These are phyloP conservation scores for Beauveria medogensis DNA, from an alignment of 2,329 filamentous ascomycete species.

Conservation along the genomic window DNA sequence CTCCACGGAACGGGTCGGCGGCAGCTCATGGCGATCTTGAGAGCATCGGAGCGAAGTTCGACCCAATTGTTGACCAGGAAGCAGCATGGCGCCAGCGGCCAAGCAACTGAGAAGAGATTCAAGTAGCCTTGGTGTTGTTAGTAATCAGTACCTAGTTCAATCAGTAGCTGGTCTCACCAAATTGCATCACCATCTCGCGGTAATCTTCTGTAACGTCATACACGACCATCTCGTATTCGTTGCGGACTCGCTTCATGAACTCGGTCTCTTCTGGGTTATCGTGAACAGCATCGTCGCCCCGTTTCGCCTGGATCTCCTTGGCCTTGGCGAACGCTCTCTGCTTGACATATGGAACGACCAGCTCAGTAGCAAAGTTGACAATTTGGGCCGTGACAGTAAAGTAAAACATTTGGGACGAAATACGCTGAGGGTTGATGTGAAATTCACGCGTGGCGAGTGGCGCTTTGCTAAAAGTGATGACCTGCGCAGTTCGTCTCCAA, in stretches of 20 bases:
- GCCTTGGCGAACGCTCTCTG: conserved; percentile 70
- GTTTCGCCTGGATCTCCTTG: conserved; percentile 61
- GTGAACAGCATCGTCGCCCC: conserved; percentile 36
- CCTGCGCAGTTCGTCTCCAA: conserved; percentile 65
- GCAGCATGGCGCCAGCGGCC: conserved; percentile 83
- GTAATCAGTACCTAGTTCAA: neutral
- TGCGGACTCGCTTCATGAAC: conserved; percentile 73
- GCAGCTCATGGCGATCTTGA: conserved; percentile 88
- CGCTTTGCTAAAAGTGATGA: conserved; percentile 68
- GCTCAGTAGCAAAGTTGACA: conserved; percentile 77
- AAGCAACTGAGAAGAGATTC: conserved; percentile 83
- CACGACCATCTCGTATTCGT: conserved; percentile 70
- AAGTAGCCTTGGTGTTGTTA: conserved; percentile 59
- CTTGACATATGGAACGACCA: conserved; percentile 78
- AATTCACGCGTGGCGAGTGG: conserved; percentile 60
- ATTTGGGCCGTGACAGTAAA: conserved; percentile 92
- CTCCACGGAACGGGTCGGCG: conserved; percentile 84
- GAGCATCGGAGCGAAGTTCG: conserved; percentile 83
- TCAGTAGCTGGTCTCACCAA: conserved; percentile 34
- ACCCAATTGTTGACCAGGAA: conserved; percentile 96
- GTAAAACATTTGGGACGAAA: conserved; percentile 90
- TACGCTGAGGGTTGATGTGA: conserved; percentile 70
- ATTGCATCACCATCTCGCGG: conserved; percentile 86
- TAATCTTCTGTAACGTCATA: conserved; percentile 92
- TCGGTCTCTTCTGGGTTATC: conserved; percentile 70